Percentiles rank a stretch among this genome's conserved stretches.
phyloP scores from a whole-genome alignment of 257 asterid genomes.

The Eucommia ulmoides region DNA sequence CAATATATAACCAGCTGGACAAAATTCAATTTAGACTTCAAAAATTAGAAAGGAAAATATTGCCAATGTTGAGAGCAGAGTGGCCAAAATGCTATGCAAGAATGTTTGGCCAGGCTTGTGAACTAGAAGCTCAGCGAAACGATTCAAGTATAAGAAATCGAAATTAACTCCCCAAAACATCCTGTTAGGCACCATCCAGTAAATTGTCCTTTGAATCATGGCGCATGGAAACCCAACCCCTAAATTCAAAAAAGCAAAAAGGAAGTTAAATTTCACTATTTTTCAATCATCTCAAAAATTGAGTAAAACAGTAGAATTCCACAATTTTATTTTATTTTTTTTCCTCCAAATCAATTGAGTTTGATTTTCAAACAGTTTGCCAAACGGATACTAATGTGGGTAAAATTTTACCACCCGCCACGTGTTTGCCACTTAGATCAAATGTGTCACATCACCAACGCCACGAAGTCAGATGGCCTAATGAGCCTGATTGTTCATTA shows the following conservation, averaged over 20 bases:
- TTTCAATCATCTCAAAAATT: background rate
- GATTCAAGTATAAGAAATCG: conserved; percentile 22
- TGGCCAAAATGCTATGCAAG: conserved; percentile 22
- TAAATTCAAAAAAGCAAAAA: conserved; percentile 3
- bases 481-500: no score
- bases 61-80: conserved; percentile 54
- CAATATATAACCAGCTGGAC: no score
- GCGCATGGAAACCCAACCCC: conserved; percentile 52
- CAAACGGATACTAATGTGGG: no score
- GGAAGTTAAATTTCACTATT: background rate
- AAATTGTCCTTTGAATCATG: conserved; percentile 34
- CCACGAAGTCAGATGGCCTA: no score
- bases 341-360: no score
- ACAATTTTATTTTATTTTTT: no score
- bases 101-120: conserved; percentile 66
- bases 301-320: background rate
- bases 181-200: conserved; percentile 38
- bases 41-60: background rate
- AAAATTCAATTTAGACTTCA: background rate
- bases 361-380: no score
- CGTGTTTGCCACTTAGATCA: no score
- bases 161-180: conserved; percentile 29
- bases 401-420: no score
- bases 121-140: conserved; percentile 51
- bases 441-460: no score